A percentile compares a stretch with the other conserved stretches of the same genome.
phyloP scores from a whole-genome alignment of 83 land plant genomes.

The Diphasiastrum complanatum region DNA sequence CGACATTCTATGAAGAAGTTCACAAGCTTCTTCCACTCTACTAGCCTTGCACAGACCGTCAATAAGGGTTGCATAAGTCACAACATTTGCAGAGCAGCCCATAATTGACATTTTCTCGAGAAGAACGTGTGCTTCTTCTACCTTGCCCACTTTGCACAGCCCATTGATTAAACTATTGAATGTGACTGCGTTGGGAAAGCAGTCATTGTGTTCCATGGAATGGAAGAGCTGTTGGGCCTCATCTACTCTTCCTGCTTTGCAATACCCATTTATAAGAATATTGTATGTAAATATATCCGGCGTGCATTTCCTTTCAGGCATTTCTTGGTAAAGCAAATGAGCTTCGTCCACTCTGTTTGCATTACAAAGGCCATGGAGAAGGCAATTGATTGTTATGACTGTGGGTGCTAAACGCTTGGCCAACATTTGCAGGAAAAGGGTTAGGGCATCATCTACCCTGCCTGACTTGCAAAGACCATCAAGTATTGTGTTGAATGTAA shows the following conservation, averaged over 20 bases:
- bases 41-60: not conserved
- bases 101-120: not conserved
- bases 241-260: slow-evolving; percentile 1
- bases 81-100: not conserved
- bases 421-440: slow-evolving; percentile 28
- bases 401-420: slow-evolving; percentile 25
- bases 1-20: slow-evolving; percentile 25
- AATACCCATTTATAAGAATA: slow-evolving; percentile 4
- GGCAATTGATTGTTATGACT: slow-evolving; percentile 13
- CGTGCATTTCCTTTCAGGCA: slow-evolving; percentile 39
- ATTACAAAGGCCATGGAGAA: slow-evolving; percentile 34
- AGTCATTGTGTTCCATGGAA: slow-evolving; percentile 2
- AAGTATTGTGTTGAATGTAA: slow-evolving; percentile 22
- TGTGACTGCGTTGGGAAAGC: slow-evolving; percentile 1
- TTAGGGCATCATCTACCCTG: slow-evolving; percentile 26
- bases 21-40: not conserved
- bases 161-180: slow-evolving; percentile 7
- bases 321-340: slow-evolving; percentile 26
- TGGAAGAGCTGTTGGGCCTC: not conserved
- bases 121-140: not conserved
- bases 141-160: not conserved
- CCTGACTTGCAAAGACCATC: slow-evolving; percentile 21
- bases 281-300: slow-evolving; percentile 34
- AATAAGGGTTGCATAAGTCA: slow-evolving; percentile 6
- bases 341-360: slow-evolving; percentile 25